These are phyloP conservation scores for Spiraea crenata DNA, from an alignment of 331 rosid species.

Conservation along the genomic window DNA sequence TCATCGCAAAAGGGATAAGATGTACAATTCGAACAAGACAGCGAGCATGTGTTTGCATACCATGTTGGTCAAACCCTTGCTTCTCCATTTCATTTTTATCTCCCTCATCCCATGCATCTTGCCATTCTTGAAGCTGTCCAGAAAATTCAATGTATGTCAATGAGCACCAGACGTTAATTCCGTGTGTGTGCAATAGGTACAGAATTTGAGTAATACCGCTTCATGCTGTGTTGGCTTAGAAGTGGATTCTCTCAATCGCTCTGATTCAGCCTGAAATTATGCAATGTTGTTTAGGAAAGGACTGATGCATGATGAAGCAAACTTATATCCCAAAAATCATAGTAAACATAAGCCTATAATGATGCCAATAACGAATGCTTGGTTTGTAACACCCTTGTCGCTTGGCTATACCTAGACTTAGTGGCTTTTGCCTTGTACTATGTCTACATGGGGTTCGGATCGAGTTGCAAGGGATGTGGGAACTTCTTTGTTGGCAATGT, in stretches of 20 bases:
- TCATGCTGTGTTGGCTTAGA: slow-evolving; percentile 52
- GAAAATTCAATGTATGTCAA: slow-evolving; percentile 20
- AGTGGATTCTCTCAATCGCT: slow-evolving; percentile 49
- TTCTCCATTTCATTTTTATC: slow-evolving; percentile 41
- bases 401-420: no score
- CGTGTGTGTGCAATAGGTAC: not conserved
- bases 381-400: no score
- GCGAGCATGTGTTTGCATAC: slow-evolving; percentile 33
- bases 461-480: no score
- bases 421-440: no score
- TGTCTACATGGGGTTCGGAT: no score
- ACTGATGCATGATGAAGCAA: not conserved
- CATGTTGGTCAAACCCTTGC: slow-evolving; percentile 45
- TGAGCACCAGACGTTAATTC: not conserved
- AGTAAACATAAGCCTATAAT: no score
- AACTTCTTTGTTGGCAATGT: no score
- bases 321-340: no score
- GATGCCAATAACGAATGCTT: no score
- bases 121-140: slow-evolving; percentile 76
- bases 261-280: slow-evolving; percentile 60
- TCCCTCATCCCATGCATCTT: slow-evolving; percentile 80
- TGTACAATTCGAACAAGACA: not conserved
- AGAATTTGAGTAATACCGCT: slow-evolving; percentile 33
- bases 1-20: not conserved
- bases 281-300: not conserved